Evolutionary conservation across 352 stramenopile genomes (phyloP).

Genomic region (Peronospora tabacina): DNA sequence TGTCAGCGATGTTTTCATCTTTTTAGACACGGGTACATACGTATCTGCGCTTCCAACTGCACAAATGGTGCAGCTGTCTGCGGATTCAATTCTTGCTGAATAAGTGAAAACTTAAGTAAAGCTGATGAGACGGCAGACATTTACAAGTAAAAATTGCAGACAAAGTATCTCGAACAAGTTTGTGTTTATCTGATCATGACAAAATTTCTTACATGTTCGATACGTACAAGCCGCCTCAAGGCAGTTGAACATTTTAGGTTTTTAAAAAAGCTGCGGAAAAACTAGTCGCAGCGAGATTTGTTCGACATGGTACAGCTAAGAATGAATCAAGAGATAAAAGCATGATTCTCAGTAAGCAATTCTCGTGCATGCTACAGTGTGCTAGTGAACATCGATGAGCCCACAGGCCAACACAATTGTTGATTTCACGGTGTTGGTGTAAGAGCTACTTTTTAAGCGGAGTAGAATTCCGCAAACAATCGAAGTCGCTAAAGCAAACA

Average conservation of each 20-base stretch:
- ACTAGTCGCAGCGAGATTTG: slow-evolving; percentile 9
- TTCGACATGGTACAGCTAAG: slow-evolving; percentile 19
- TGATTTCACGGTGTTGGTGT: slow-evolving; percentile 22
- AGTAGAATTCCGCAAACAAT: slow-evolving; percentile 1
- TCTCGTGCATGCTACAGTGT: slow-evolving; percentile 10
- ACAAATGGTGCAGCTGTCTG: too few relatives aligned
- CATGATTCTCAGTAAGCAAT: slow-evolving; percentile 10
- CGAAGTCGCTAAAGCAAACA: not conserved
- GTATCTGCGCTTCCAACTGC: too few relatives aligned
- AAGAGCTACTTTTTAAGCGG: slow-evolving; percentile 20
- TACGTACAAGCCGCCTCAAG: slow-evolving; percentile 25
- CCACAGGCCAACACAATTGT: slow-evolving; percentile 14
- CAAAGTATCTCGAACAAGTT: not conserved
- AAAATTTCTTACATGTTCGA: not conserved
- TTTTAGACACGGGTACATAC: too few relatives aligned
- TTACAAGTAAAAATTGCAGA: not conserved
- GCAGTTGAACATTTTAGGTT: slow-evolving; percentile 30
- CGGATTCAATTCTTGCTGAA: too few relatives aligned
- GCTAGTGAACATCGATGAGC: slow-evolving; percentile 7
- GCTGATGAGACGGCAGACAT: not conserved
- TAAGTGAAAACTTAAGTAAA: not conserved
- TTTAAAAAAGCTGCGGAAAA: slow-evolving; percentile 15
- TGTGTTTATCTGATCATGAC: not conserved
- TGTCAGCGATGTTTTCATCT: too few relatives aligned
- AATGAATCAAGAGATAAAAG: slow-evolving; percentile 20